Evolutionary conservation across 2,329 filamentous ascomycete genomes (phyloP).

Genomic region (Sclerotinia glacialis): DNA sequence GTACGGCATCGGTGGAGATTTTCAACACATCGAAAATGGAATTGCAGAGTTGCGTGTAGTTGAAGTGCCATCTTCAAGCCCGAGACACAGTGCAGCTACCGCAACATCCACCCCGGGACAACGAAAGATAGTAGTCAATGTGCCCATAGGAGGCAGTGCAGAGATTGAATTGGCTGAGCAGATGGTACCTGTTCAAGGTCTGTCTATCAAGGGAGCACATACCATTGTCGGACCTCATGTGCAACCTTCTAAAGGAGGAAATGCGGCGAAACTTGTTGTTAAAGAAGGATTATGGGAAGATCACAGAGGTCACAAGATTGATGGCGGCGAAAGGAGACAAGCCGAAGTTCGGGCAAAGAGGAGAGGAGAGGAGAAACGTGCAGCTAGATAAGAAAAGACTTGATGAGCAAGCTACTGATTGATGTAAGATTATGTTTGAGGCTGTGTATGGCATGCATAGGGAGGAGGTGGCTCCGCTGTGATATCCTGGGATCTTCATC

Average conservation of each 20-base stretch:
- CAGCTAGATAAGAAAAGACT: constrained; percentile 42
- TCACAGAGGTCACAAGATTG: constrained; percentile 82
- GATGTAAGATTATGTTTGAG: constrained; percentile 34
- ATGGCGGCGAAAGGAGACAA: constrained; percentile 89
- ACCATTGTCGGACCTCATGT: constrained; percentile 75
- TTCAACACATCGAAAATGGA: constrained; percentile 64
- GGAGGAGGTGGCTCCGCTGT: constrained; percentile 19
- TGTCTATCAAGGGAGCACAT: constrained; percentile 65
- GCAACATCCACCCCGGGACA: constrained; percentile 53
- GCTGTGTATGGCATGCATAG: constrained; percentile 26
- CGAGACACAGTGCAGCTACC: constrained; percentile 43
- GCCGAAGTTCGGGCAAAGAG: constrained; percentile 86
- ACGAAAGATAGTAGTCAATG: constrained; percentile 56
- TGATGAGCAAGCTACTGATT: constrained; percentile 24
- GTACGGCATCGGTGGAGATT: constrained; percentile 79
- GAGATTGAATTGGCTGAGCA: constrained; percentile 39
- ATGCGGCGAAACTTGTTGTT: constrained; percentile 64
- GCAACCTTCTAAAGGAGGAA: constrained; percentile 62
- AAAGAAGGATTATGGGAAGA: constrained; percentile 94
- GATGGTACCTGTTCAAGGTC: constrained; percentile 57
- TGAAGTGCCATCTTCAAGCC: constrained; percentile 38
- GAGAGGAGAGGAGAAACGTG: constrained; percentile 64
- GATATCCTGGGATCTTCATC: constrained; percentile 19
- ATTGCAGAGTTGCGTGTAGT: constrained; percentile 51
- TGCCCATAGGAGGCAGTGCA: constrained; percentile 46